phyloP scores from a whole-genome alignment of 208 protist genomes.

The Entamoeba moshkovskii region DNA sequence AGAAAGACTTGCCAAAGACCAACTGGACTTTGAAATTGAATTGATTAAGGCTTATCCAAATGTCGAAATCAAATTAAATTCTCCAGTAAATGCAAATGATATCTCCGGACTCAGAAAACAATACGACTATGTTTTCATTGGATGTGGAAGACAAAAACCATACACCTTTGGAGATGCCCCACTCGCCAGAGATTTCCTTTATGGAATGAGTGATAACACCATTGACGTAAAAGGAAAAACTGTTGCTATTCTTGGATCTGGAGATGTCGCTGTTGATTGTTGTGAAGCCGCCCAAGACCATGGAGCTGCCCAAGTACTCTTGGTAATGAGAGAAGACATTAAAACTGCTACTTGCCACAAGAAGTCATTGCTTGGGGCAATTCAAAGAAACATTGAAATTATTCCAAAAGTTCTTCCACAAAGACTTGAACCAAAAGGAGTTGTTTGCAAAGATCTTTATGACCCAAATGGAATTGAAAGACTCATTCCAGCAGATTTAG shows the following conservation, averaged over 20 bases:
- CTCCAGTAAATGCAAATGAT: background rate
- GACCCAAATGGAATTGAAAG: background rate
- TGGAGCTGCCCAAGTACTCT: slow-evolving; percentile 50
- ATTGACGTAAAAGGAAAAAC: slow-evolving; percentile 49
- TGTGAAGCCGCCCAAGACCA: background rate
- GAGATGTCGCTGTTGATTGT: slow-evolving; percentile 50
- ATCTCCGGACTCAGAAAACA: background rate
- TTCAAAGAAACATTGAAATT: slow-evolving; percentile 40
- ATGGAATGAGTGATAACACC: slow-evolving; percentile 34
- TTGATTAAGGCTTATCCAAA: slow-evolving; percentile 54
- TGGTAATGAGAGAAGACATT: slow-evolving; percentile 61
- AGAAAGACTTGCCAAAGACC: slow-evolving; percentile 56
- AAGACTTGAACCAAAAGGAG: background rate
- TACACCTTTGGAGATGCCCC: background rate
- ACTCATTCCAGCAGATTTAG: background rate
- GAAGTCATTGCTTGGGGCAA: slow-evolving; percentile 48
- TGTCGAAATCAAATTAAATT: slow-evolving; percentile 43
- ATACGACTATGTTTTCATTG: background rate
- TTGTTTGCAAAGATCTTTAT: background rate
- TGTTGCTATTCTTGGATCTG: slow-evolving; percentile 65
- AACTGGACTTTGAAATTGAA: slow-evolving; percentile 58
- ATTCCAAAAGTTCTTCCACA: slow-evolving; percentile 34
- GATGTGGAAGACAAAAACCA: background rate
- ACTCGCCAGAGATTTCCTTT: slow-evolving; percentile 14
- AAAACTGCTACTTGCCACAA: slow-evolving; percentile 50